phyloP scores from a whole-genome alignment of 768 basidiomycete genomes.

The Dentipellis sp. region DNA sequence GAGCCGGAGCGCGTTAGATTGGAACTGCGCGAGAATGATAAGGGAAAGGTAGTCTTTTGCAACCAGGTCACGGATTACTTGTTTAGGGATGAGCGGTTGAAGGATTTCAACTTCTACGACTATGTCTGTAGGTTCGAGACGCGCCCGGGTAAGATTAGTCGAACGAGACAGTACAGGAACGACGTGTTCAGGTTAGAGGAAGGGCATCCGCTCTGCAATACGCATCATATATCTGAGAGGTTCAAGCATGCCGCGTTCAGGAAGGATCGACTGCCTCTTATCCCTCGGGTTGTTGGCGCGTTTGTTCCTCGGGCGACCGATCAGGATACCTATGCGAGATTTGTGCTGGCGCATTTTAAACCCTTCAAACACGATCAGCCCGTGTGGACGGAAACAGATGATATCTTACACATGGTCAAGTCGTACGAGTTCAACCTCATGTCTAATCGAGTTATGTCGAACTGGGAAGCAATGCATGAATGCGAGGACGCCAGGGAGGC shows the following conservation, averaged over 20 bases:
- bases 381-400: neutral
- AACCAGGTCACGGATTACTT: constrained; percentile 24
- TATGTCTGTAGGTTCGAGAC: constrained; percentile 13
- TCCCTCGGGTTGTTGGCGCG: constrained; percentile 13
- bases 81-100: constrained; percentile 8
- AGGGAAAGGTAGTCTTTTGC: constrained; percentile 8
- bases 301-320: constrained; percentile 6
- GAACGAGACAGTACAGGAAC: constrained; percentile 1
- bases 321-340: constrained; percentile 4
- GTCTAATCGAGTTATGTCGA: constrained; percentile 15
- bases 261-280: neutral
- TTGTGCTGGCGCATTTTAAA: constrained; percentile 18
- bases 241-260: neutral
- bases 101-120: constrained; percentile 21
- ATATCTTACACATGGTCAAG: neutral
- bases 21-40: neutral
- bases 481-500: constrained; percentile 27
- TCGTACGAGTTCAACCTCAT: neutral
- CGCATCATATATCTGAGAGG: constrained; percentile 12
- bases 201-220: neutral
- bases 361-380: constrained; percentile 2
- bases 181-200: neutral
- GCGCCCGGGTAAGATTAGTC: neutral
- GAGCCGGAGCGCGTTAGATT: neutral
- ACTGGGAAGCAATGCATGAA: constrained; percentile 26